A percentile compares a stretch with the other conserved stretches of the same genome.
phyloP scores from a whole-genome alignment of 176 grass and related monocot genomes.

The barley (Hordeum vulgare) region MorexV3_pseudomolecules_assembly NC_058518.1:350377577-350378076 shows the following conservation, averaged over 20 bases:
- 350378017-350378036: not conserved
- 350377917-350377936: conserved; percentile 19
- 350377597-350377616: not conserved
- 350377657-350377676: not conserved
- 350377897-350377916: conserved; percentile 18
- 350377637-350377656: not conserved
- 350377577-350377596: not conserved
- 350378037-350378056: conserved; percentile 4
- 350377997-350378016: not conserved
- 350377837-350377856: not conserved
- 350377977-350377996: not conserved
- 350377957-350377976: conserved; percentile 18
- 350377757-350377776: not conserved
- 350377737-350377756: not conserved
- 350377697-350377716: not conserved
- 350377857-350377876: not conserved
- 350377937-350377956: not conserved
- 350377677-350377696: not conserved
- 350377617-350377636: not conserved
- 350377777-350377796: conserved; percentile 9
- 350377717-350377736: not conserved
- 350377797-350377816: not conserved
- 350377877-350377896: conserved; percentile 20
- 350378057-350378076: conserved; percentile 35
- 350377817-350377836: conserved; percentile 14